phyloP scores from a whole-genome alignment of 202 grass and related monocot genomes.

The Zoysia matrella region DNA sequence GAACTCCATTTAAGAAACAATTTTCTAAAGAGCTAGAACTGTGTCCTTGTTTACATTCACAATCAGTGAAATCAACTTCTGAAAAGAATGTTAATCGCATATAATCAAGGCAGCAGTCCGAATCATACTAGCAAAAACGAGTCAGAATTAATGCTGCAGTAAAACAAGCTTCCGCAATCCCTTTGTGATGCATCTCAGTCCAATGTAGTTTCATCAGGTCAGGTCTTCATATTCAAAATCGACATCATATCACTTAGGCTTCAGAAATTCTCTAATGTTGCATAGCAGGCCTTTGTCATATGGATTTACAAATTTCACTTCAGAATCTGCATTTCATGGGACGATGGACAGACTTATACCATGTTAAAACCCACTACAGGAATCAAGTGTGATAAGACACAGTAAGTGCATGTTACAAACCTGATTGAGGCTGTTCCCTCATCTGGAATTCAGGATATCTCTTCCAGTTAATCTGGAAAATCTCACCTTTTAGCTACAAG shows the following conservation, averaged over 20 bases:
- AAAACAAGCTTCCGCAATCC: conserved; percentile 28
- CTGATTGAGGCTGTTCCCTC: conserved; percentile 65
- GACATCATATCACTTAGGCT: conserved; percentile 48
- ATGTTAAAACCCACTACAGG: conserved; percentile 8
- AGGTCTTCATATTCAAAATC: conserved; percentile 38
- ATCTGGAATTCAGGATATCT: conserved; percentile 95
- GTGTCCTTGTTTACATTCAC: neutral
- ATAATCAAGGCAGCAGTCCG: conserved; percentile 3
- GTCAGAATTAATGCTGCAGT: conserved; percentile 26
- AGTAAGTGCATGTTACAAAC: conserved; percentile 39
- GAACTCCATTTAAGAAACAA: conserved; percentile 1
- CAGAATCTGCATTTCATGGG: conserved; percentile 47
- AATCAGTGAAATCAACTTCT: neutral
- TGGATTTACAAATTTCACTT: conserved; percentile 78
- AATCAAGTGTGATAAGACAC: neutral
- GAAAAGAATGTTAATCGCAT: conserved; percentile 38
- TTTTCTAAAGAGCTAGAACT: conserved; percentile 18
- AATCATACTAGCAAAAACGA: conserved; percentile 28
- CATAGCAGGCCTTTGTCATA: conserved; percentile 81
- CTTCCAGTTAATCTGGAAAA: conserved; percentile 98
- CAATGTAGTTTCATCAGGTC: conserved; percentile 13
- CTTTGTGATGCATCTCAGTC: neutral
- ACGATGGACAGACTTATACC: conserved; percentile 22
- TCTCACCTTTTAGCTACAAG: conserved; percentile 62
- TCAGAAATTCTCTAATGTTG: conserved; percentile 83